Conservation (phyloP, 1,284 basidiomycete genomes). For the Megacollybia platyphylla region DNA sequence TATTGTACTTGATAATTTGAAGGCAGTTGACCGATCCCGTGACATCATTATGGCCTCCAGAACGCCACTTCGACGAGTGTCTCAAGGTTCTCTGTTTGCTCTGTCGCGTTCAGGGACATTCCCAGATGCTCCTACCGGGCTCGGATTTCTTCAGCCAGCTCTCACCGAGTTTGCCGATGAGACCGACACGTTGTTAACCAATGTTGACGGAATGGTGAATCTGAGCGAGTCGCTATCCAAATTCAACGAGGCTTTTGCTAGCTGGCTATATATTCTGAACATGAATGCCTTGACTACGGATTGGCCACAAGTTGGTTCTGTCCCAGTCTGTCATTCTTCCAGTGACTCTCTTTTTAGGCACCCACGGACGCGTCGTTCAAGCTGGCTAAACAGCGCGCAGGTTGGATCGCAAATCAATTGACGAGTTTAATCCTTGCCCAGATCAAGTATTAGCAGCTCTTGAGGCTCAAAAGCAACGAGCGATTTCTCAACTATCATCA, state of each 20-base stretch:
- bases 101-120: constrained; percentile 64
- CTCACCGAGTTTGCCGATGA: constrained; percentile 84
- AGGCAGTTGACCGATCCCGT: too few relatives aligned
- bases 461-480: background rate
- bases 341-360: constrained; percentile 24
- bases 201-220: constrained; percentile 58
- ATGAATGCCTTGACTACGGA: constrained; percentile 92
- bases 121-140: constrained; percentile 67
- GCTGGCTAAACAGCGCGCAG: constrained; percentile 46
- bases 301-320: constrained; percentile 66
- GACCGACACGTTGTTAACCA: constrained; percentile 65
- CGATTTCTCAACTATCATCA: too few relatives aligned
- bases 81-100: constrained; percentile 81
- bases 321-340: background rate
- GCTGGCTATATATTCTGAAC: constrained; percentile 84
- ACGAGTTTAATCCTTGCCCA: background rate
- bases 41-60: constrained; percentile 12
- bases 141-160: constrained; percentile 78
- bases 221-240: constrained; percentile 69
- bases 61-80: constrained; percentile 81
- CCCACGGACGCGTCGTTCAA: constrained; percentile 51
- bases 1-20: too few relatives aligned
- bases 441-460: background rate
- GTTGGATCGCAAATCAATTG: constrained; percentile 26
- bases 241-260: constrained; percentile 91